Percentiles rank a stretch among this genome's conserved stretches.
phyloP scores from a whole-genome alignment of 2,329 filamentous ascomycete genomes.

The Penicillium sp. region DNA sequence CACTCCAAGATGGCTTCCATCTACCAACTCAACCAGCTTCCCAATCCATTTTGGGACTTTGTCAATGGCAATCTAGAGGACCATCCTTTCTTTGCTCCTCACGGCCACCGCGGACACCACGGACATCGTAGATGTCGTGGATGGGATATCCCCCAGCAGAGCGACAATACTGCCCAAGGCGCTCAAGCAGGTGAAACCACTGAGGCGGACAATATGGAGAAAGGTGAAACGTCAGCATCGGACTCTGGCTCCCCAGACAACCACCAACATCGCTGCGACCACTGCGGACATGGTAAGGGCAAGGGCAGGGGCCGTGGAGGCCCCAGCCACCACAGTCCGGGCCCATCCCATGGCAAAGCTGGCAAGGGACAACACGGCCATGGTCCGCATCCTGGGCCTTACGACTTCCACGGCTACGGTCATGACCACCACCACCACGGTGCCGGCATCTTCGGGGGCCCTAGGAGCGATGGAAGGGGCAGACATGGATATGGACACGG shows the following conservation, averaged over 20 bases:
- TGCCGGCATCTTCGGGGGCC: neutral
- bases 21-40: slow-evolving; percentile 52
- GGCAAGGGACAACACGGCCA: neutral
- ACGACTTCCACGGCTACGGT: neutral
- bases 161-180: slow-evolving; percentile 31
- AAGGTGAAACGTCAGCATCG: slow-evolving; percentile 3
- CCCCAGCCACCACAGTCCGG: slow-evolving; percentile 5
- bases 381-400: neutral
- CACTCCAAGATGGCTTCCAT: slow-evolving; percentile 51
- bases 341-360: neutral
- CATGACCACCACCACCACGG: neutral
- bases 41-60: slow-evolving; percentile 56
- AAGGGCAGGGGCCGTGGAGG: slow-evolving; percentile 8
- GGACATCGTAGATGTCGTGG: neutral
- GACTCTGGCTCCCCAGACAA: slow-evolving; percentile 18
- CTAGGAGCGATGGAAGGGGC: neutral
- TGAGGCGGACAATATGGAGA: slow-evolving; percentile 6
- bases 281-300: slow-evolving; percentile 23
- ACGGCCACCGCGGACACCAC: slow-evolving; percentile 23
- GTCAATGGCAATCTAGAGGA: slow-evolving; percentile 49
- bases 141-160: slow-evolving; percentile 26
- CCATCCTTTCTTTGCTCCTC: slow-evolving; percentile 47
- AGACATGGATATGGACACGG: neutral
- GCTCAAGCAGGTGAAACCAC: neutral
- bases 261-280: slow-evolving; percentile 9